phyloP scores from a whole-genome alignment of 2,329 filamentous ascomycete species.

The Ceratocystis lukuohia region DNA sequence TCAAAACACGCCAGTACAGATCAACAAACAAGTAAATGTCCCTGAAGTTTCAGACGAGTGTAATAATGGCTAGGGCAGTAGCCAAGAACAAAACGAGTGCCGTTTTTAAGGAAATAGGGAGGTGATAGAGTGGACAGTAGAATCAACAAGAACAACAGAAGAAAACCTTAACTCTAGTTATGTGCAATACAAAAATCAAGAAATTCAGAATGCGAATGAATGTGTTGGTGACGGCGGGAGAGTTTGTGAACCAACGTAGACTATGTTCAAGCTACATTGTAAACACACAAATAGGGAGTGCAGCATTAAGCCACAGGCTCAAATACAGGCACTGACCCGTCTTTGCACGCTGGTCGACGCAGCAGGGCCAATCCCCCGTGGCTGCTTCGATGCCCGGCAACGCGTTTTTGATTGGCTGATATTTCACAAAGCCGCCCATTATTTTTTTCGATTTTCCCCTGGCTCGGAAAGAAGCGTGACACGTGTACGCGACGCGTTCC shows the following conservation, averaged over 20 bases:
- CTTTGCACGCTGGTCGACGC: not conserved
- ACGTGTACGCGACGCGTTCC: not conserved
- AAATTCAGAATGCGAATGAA: not conserved
- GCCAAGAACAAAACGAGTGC: not conserved
- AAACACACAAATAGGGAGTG: constrained; percentile 1
- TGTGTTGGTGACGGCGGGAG: not conserved
- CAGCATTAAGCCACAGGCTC: not conserved
- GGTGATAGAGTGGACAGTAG: not conserved
- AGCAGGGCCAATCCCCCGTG: not conserved
- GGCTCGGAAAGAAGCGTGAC: not conserved
- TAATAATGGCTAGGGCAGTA: not conserved
- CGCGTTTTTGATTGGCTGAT: not conserved
- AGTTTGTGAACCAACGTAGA: not conserved
- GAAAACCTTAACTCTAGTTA: not conserved
- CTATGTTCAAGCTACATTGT: not conserved
- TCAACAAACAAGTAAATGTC: not conserved
- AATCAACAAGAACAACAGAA: not conserved
- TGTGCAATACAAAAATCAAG: not conserved
- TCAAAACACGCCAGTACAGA: not conserved
- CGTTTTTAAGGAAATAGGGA: not conserved
- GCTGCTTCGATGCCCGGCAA: constrained; percentile 9
- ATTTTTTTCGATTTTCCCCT: constrained; percentile 1
- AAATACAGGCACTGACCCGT: not conserved
- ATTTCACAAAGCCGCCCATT: too few species aligned
- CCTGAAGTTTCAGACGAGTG: constrained; percentile 4